A percentile compares a stretch with the other conserved stretches of the same genome.
Conservation (phyloP, 192 early-diverging fungal genomes). For the Backusella parvicylindrica region DNA sequence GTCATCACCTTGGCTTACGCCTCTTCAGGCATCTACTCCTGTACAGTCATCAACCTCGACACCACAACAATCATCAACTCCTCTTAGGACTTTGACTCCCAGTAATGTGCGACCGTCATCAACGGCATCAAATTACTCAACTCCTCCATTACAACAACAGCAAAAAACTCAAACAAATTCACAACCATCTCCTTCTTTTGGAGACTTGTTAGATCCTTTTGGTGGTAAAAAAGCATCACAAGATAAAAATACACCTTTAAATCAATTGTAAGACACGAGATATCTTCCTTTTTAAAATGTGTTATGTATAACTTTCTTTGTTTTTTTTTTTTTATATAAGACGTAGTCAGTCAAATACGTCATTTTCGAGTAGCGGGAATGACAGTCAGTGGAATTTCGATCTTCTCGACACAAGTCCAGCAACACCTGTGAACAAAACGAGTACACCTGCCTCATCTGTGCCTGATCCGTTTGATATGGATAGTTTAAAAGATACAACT, state of each 20-base stretch:
- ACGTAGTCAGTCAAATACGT: not conserved
- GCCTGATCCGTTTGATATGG: conserved; percentile 29
- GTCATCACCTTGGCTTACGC: conserved; percentile 15
- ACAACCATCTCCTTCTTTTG: conserved; percentile 11
- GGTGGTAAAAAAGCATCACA: not conserved
- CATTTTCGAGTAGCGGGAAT: not conserved
- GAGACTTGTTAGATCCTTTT: conserved; percentile 26
- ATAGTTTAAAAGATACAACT: not conserved
- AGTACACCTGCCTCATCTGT: not conserved
- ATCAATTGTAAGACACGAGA: conserved; percentile 24
- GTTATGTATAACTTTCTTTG: not conserved
- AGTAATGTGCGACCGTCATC: not conserved
- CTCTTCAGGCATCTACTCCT: not conserved
- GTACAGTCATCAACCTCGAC: not conserved
- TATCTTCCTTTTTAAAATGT: not conserved
- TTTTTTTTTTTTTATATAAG: not conserved
- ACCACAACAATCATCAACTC: not conserved
- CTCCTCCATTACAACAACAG: not conserved
- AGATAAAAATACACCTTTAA: conserved; percentile 13
- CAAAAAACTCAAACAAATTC: not conserved
- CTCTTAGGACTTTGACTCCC: not conserved
- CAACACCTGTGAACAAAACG: not conserved
- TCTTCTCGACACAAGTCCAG: conserved; percentile 8
- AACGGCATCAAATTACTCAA: conserved; percentile 1
- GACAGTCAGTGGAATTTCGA: conserved; percentile 29